Percentiles rank a stretch among this genome's conserved stretches.
Conservation (phyloP, 2,329 filamentous ascomycete species). For the Sordariomycetes sp. region DNA sequence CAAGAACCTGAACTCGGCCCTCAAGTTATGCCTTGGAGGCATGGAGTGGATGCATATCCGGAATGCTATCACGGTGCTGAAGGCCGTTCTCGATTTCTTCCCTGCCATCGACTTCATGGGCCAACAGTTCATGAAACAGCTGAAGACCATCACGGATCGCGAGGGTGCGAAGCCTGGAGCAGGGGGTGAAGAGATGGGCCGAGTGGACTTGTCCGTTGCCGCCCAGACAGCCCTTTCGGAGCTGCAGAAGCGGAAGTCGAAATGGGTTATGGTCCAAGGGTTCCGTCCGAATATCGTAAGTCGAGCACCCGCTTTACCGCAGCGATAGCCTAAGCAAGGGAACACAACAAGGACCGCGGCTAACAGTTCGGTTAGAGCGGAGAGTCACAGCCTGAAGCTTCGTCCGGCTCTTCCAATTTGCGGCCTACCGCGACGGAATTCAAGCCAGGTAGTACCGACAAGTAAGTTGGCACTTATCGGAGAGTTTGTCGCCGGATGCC, state of each 20-base stretch:
- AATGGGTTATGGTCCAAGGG: slow-evolving; percentile 65
- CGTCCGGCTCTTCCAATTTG: slow-evolving; percentile 27
- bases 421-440: slow-evolving; percentile 54
- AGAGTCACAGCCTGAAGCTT: slow-evolving; percentile 14
- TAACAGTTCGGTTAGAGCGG: slow-evolving; percentile 13
- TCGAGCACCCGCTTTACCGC: slow-evolving; percentile 10
- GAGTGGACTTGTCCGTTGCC: slow-evolving; percentile 66
- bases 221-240: slow-evolving; percentile 62
- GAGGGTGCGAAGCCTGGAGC: slow-evolving; percentile 38
- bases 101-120: slow-evolving; percentile 88
- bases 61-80: slow-evolving; percentile 86
- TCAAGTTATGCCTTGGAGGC: slow-evolving; percentile 72
- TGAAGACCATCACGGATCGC: slow-evolving; percentile 55
- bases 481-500: slow-evolving; percentile 7
- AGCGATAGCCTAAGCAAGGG: slow-evolving; percentile 3
- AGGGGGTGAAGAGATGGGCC: slow-evolving; percentile 38
- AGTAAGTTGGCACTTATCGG: slow-evolving; percentile 17
- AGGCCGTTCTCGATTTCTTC: slow-evolving; percentile 70
- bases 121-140: slow-evolving; percentile 48
- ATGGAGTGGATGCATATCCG: slow-evolving; percentile 96
- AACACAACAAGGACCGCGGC: background rate
- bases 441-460: slow-evolving; percentile 35
- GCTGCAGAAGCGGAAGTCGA: slow-evolving; percentile 53
- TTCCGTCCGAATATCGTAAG: slow-evolving; percentile 56
- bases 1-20: slow-evolving; percentile 63